These are phyloP conservation scores for Akanthomyces lecanii DNA, from an alignment of 2,329 filamentous ascomycete species.

Conservation along the genomic window DNA sequence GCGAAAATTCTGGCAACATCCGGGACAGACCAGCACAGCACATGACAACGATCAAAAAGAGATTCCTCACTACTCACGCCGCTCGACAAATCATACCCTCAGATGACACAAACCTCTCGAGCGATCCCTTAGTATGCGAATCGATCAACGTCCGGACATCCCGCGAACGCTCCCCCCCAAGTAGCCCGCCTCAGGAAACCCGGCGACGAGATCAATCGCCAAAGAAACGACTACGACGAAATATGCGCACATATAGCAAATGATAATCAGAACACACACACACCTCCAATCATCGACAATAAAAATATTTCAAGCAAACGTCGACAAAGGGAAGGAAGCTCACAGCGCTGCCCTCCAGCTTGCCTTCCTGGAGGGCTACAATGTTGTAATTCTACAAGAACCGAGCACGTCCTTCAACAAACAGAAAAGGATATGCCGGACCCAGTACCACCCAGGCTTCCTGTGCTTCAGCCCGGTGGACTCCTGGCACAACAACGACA, in stretches of 20 bases:
- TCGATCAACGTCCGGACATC: not conserved
- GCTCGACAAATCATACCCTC: not conserved
- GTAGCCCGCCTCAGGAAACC: not conserved
- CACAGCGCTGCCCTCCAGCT: not conserved
- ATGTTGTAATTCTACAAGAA: conserved; percentile 1
- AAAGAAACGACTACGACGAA: not conserved
- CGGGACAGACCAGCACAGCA: too few relatives aligned
- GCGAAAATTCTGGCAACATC: too few relatives aligned
- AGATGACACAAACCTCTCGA: not conserved
- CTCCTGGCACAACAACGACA: not conserved
- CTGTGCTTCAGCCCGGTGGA: too few relatives aligned
- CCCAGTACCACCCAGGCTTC: too few relatives aligned
- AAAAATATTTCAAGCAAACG: conserved; percentile 4
- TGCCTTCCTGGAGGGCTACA: not conserved
- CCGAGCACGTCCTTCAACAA: not conserved
- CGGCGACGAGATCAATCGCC: not conserved
- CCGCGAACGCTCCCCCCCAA: not conserved
- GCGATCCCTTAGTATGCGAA: not conserved
- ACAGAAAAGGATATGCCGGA: too few relatives aligned
- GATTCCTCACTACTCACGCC: too few relatives aligned
- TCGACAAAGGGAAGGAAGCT: not conserved
- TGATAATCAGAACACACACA: not conserved
- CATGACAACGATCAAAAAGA: too few relatives aligned
- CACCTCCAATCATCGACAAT: not conserved
- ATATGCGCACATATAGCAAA: not conserved